Evolutionary conservation across 129 eudicot species (phyloP).

Genomic region (Pseudognaphalium luteoalbum): DNA sequence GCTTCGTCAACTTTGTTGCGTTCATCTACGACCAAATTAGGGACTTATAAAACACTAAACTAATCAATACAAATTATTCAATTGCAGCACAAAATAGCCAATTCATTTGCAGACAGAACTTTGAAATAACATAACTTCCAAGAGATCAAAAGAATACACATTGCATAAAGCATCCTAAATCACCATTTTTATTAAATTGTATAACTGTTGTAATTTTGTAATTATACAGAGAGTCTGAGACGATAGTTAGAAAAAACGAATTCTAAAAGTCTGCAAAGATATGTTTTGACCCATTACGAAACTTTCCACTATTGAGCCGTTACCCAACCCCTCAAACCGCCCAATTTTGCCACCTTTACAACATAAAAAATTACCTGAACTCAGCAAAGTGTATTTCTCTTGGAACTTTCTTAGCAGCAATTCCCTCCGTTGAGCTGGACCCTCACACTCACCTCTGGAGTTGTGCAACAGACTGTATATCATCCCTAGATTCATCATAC

Average conservation of each 20-base stretch:
- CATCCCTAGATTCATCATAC: conserved; percentile 95
- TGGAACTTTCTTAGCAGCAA: conserved; percentile 63
- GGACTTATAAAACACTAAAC: conserved; percentile 16
- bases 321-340: background rate
- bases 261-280: too few relatives aligned
- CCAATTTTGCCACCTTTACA: conserved; percentile 1
- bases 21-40: conserved; percentile 53
- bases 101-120: too few relatives aligned
- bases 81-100: conserved; percentile 16
- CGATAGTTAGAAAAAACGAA: too few relatives aligned
- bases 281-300: background rate
- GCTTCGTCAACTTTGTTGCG: conserved; percentile 61
- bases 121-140: too few relatives aligned
- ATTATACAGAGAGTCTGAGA: too few relatives aligned
- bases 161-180: too few relatives aligned
- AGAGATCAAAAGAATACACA: too few relatives aligned
- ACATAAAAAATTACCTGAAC: conserved; percentile 57
- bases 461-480: conserved; percentile 82
- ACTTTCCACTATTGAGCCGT: background rate
- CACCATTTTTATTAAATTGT: too few relatives aligned
- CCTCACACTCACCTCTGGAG: conserved; percentile 57
- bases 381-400: conserved; percentile 58
- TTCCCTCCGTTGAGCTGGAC: conserved; percentile 74
- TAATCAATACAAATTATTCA: background rate
- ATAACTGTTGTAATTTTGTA: too few relatives aligned